These are phyloP conservation scores for Phytophthora fragariaefolia DNA, from an alignment of 352 stramenopile genomes.

Conservation along the genomic window DNA sequence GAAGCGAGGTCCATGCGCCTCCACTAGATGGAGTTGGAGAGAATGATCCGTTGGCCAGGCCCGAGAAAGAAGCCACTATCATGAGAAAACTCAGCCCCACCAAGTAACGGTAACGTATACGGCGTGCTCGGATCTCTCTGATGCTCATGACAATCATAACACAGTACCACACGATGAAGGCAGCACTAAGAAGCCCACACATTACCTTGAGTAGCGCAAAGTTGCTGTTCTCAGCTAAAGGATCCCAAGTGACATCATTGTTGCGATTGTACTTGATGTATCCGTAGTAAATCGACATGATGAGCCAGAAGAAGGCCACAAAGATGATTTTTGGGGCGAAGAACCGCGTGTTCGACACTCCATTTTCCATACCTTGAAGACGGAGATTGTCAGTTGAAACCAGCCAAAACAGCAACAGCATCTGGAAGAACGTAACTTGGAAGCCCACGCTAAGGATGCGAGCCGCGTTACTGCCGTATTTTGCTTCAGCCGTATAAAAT, in stretches of 20 bases:
- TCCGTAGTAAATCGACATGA: slow-evolving; percentile 57
- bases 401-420: slow-evolving; percentile 65
- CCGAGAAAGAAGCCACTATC: slow-evolving; percentile 53
- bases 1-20: slow-evolving; percentile 56
- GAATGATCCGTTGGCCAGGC: slow-evolving; percentile 46
- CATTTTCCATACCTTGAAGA: slow-evolving; percentile 51
- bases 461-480: slow-evolving; percentile 53
- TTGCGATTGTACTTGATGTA: slow-evolving; percentile 74
- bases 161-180: slow-evolving; percentile 60
- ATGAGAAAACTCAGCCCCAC: slow-evolving; percentile 55
- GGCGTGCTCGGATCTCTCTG: slow-evolving; percentile 50
- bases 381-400: slow-evolving; percentile 67
- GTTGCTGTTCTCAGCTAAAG: slow-evolving; percentile 44
- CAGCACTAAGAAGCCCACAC: slow-evolving; percentile 47
- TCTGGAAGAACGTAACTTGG: slow-evolving; percentile 67
- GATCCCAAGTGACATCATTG: slow-evolving; percentile 60
- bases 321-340: slow-evolving; percentile 61
- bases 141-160: slow-evolving; percentile 48
- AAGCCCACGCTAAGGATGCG: slow-evolving; percentile 60
- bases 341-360: slow-evolving; percentile 62
- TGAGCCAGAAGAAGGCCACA: slow-evolving; percentile 60
- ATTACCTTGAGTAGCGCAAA: slow-evolving; percentile 48
- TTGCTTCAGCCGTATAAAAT: slow-evolving; percentile 60
- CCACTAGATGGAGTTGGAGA: slow-evolving; percentile 54
- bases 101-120: slow-evolving; percentile 59